Base-by-base conservation (phyloP, 2,329 filamentous ascomycete species). In the Beauveria medogensis region DNA sequence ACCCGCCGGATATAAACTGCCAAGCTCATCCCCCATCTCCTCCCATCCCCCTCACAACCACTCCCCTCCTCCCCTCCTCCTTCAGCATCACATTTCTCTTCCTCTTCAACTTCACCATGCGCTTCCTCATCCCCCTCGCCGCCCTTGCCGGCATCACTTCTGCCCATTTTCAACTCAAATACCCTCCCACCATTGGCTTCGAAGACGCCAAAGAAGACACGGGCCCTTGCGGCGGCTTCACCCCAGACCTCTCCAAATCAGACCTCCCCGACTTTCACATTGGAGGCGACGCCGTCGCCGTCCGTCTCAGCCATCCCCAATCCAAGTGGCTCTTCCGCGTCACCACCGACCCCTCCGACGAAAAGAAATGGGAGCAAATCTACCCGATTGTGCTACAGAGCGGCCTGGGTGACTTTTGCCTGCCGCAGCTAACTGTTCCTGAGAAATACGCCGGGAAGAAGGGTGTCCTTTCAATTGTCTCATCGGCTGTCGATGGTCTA, bases 241-340 rank as follows among this genome's bases (percentile, higher is more conserved):
- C 73, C 0, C 73, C 80, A 37, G 73, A 80, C 64, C 77, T 82
- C 58, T 73, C 73, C 52, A 65, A 72, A 47, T 41, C 30, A 6
- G 74, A 80, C 60, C 80, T 84, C 68, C 75, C 76, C 57, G 78
- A 83, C 65, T 85, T 85, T 71, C 78, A 84, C 68, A 80, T 85
- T 62, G 81, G 73, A 65, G 82, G 83, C 65, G 80, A 85, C 65
- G 72, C 79, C 61, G 73, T 86, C 40, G 75, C 76, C 62, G 67
- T 80, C 55, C 71, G 70, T 8, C 74, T 78, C 8, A 77, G 75
- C 3, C 84, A 87, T 67, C 74, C 80, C 3, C 75, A 82, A 68
- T 73, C 75, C 65, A 81, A 75, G 59, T 86, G 78, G 79, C 75
- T 86, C 18, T 81, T 83, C 74, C 82, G 84, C 63, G 80, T 78